phyloP scores from a whole-genome alignment of 1,284 basidiomycete species.

The Ustilago esculenta region DNA sequence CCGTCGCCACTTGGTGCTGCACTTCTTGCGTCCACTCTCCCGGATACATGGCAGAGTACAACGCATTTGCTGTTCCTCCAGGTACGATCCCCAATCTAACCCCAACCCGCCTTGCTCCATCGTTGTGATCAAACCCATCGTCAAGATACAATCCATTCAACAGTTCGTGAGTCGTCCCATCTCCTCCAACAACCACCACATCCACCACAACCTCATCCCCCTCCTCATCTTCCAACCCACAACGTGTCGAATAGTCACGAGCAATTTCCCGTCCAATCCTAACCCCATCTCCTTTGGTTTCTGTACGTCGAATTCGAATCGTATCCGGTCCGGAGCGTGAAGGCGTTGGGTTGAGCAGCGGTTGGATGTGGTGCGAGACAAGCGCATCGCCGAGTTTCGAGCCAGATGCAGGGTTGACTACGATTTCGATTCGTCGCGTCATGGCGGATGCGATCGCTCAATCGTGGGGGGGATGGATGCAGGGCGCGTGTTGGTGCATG shows the following conservation, averaged over 20 bases:
- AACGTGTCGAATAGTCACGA: neutral
- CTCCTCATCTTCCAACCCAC: no score
- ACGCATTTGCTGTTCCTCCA: constrained; percentile 90
- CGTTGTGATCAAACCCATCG: neutral
- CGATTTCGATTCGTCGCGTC: constrained; percentile 6
- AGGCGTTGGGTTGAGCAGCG: neutral
- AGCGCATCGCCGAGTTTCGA: neutral
- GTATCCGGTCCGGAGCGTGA: no score
- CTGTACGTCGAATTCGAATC: constrained; percentile 8
- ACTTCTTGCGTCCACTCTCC: constrained; percentile 21
- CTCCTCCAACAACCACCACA: constrained; percentile 64
- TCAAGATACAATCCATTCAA: constrained; percentile 54
- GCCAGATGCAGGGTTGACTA: constrained; percentile 23
- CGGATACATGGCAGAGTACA: constrained; percentile 75
- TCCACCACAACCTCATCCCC: neutral
- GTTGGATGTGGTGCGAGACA: constrained; percentile 10
- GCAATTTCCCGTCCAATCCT: constrained; percentile 28
- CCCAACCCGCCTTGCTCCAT: neutral
- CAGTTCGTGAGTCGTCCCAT: constrained; percentile 66
- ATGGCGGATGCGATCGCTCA: no score
- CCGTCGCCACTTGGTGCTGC: constrained; percentile 12
- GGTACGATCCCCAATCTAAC: constrained; percentile 71
- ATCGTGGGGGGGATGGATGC: no score
- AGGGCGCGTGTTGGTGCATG: no score
- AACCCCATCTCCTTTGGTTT: constrained; percentile 19